These are phyloP conservation scores for Podospora sp. DNA, from an alignment of 495 filamentous ascomycete species.

Conservation along the genomic window DNA sequence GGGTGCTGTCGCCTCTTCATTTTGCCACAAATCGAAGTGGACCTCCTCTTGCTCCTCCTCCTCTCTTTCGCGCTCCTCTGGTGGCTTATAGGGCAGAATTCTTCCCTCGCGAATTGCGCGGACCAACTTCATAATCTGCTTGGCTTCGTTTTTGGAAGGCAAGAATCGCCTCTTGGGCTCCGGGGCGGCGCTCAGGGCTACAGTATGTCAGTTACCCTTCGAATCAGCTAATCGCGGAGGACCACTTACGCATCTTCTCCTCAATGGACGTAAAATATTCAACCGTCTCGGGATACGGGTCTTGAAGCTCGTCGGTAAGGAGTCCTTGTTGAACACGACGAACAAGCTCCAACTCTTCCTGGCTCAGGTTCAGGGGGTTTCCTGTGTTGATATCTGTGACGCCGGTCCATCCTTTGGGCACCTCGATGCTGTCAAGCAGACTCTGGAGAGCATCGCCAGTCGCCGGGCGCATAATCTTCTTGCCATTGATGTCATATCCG, in stretches of 20 bases:
- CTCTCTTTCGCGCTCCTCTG: conserved; percentile 71
- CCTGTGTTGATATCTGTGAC: conserved; percentile 91
- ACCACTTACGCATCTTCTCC: conserved; percentile 73
- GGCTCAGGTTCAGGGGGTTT: conserved; percentile 79
- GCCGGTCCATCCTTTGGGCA: conserved; percentile 98
- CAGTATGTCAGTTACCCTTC: conserved; percentile 13
- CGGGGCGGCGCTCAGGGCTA: conserved; percentile 80
- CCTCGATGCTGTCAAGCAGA: conserved; percentile 90
- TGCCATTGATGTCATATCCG: conserved; percentile 98
- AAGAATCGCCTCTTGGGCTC: conserved; percentile 95
- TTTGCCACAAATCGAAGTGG: conserved; percentile 90
- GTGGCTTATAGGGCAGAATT: conserved; percentile 87
- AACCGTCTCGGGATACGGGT: conserved; percentile 88
- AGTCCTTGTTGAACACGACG: conserved; percentile 91
- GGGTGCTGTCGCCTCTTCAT: conserved; percentile 79
- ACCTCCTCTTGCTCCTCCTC: conserved; percentile 66
- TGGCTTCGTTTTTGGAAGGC: conserved; percentile 97
- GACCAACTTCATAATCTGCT: conserved; percentile 97
- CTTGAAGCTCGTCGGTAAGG: conserved; percentile 80
- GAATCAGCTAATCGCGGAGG: neutral
- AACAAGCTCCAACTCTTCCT: conserved; percentile 86
- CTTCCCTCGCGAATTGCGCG: conserved; percentile 92
- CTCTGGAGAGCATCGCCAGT: conserved; percentile 93
- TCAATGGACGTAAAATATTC: conserved; percentile 90
- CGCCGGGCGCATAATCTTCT: conserved; percentile 93